Conservation (phyloP, 371 early-diverging fungal species). For the Mortierella sp. region DNA sequence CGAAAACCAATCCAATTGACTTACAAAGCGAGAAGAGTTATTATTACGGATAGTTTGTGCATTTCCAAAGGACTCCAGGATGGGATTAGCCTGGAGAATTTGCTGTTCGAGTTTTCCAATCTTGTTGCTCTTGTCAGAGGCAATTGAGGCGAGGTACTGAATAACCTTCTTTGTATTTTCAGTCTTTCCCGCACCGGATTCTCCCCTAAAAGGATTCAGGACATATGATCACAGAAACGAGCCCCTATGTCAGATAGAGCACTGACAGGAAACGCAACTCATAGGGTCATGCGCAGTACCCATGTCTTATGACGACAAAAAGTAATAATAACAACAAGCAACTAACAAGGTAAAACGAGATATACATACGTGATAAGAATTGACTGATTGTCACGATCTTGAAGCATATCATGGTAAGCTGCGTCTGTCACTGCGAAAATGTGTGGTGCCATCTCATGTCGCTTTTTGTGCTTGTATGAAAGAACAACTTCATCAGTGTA, state of each 20-base stretch:
- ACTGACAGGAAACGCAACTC: background rate
- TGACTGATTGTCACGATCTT: conserved; percentile 96
- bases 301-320: conserved; percentile 3
- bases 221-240: background rate
- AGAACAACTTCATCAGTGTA: conserved; percentile 89
- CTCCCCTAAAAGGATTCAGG: conserved; percentile 77
- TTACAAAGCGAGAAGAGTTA: conserved; percentile 99
- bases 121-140: conserved; percentile 63
- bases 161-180: conserved; percentile 99
- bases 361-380: conserved; percentile 95
- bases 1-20: conserved; percentile 30
- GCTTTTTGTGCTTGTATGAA: conserved; percentile 87
- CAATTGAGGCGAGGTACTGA: conserved; percentile 95
- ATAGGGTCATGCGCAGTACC: conserved; percentile 6
- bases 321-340: background rate
- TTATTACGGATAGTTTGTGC: conserved; percentile 99
- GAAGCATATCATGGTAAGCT: conserved; percentile 96
- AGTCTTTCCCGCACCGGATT: conserved; percentile 99
- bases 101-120: conserved; percentile 87
- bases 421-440: conserved; percentile 97
- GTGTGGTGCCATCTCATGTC: conserved; percentile 95
- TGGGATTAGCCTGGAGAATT: conserved; percentile 98
- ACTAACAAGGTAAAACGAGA: too few relatives aligned
- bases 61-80: conserved; percentile 99
- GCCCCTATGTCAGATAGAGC: conserved; percentile 9